A percentile compares a stretch with the other conserved stretches of the same genome.
Evolutionary conservation across 345 rosid genomes (phyloP).

Genomic region (Populus pruinosa): DNA sequence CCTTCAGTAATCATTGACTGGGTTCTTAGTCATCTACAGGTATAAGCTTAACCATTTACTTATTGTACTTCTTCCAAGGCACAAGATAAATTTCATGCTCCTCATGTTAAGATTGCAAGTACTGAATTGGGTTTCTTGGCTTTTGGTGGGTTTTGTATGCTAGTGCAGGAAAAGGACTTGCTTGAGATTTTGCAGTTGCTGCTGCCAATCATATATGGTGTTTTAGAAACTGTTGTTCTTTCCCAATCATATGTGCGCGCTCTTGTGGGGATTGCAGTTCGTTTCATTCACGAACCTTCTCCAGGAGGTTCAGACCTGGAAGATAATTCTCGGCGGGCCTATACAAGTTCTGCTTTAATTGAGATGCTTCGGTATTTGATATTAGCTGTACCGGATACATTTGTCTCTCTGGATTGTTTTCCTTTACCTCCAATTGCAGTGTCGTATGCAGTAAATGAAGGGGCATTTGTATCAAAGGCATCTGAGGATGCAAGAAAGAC

Average conservation of each 20-base stretch:
- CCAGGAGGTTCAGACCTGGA: constrained; percentile 91
- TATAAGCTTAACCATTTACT: constrained; percentile 10
- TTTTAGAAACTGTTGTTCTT: constrained; percentile 74
- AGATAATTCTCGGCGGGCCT: constrained; percentile 94
- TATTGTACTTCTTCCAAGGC: neutral
- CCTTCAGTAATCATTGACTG: constrained; percentile 91
- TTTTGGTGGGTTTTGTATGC: constrained; percentile 14
- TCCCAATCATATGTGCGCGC: constrained; percentile 83
- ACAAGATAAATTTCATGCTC: neutral
- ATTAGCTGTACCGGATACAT: constrained; percentile 87
- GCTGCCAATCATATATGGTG: constrained; percentile 80
- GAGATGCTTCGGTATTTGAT: constrained; percentile 94
- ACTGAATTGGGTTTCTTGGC: constrained; percentile 12
- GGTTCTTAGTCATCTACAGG: constrained; percentile 92
- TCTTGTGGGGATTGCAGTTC: constrained; percentile 72
- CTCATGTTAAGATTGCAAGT: neutral
- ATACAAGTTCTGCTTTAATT: constrained; percentile 74
- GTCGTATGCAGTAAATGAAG: constrained; percentile 65
- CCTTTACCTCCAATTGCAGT: constrained; percentile 78
- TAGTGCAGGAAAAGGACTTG: constrained; percentile 73
- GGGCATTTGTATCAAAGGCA: constrained; percentile 59
- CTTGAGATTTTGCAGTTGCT: constrained; percentile 82
- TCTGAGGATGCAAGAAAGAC: constrained; percentile 64
- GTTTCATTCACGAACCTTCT: constrained; percentile 78
- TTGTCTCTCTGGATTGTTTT: constrained; percentile 92